Percentiles rank a stretch among this genome's conserved stretches.
These are phyloP conservation scores for Colletotrichum incanum DNA, from an alignment of 2,329 filamentous ascomycete species.

Conservation along the genomic window DNA sequence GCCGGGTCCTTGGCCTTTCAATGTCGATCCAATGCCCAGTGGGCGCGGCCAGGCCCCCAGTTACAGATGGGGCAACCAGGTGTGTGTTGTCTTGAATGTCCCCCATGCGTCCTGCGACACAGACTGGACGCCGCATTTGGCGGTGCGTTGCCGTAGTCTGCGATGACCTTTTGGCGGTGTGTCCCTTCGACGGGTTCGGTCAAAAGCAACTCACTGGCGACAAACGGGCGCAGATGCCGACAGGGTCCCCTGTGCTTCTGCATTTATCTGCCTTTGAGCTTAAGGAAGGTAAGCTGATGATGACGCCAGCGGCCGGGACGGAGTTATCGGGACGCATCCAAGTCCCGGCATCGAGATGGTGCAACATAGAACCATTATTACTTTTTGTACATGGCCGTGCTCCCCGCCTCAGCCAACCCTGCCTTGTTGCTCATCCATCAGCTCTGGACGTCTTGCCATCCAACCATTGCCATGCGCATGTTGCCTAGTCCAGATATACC, in stretches of 20 bases:
- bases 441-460: not conserved
- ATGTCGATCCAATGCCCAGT: constrained; percentile 23
- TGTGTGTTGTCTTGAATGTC: no score
- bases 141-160: constrained; percentile 6
- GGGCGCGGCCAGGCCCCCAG: not conserved
- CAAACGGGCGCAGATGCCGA: no score
- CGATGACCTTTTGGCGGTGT: constrained; percentile 24
- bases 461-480: not conserved
- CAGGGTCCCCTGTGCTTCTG: not conserved
- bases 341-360: constrained; percentile 13
- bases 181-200: constrained; percentile 15
- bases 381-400: not conserved
- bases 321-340: constrained; percentile 1
- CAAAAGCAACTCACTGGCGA: not conserved
- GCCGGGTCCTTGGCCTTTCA: not conserved
- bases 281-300: constrained; percentile 30
- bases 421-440: not conserved
- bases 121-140: not conserved
- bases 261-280: not conserved
- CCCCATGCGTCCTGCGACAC: constrained; percentile 7
- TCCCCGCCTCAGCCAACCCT: not conserved
- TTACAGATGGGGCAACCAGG: no score
- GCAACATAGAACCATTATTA: not conserved
- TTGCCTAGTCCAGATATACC: not conserved
- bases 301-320: constrained; percentile 28